Evolutionary conservation across 1,284 basidiomycete species (phyloP).

Genomic region (Boletus semigastroideus): DNA sequence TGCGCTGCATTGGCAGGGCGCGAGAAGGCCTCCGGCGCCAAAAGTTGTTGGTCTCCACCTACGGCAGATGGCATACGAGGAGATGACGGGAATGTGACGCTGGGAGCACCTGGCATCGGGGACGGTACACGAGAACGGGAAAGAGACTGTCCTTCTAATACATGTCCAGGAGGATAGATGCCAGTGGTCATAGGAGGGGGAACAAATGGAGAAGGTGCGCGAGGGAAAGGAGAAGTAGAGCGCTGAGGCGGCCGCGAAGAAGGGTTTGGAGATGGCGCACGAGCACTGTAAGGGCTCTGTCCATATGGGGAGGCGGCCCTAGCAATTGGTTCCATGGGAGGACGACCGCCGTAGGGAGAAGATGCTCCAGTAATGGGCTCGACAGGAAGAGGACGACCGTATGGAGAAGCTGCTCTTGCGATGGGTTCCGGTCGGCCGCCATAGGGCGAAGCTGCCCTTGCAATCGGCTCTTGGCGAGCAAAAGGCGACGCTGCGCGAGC

Average conservation of each 20-base stretch:
- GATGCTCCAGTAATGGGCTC: slow-evolving; percentile 29
- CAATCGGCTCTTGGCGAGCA: slow-evolving; percentile 29
- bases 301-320: slow-evolving; percentile 29
- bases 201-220: slow-evolving; percentile 36
- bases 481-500: slow-evolving; percentile 34
- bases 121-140: slow-evolving; percentile 36
- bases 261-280: slow-evolving; percentile 32
- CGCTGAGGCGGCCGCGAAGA: slow-evolving; percentile 28
- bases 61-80: slow-evolving; percentile 30
- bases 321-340: slow-evolving; percentile 22
- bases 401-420: slow-evolving; percentile 25
- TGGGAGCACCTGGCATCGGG: slow-evolving; percentile 35
- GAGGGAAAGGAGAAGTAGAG: slow-evolving; percentile 38
- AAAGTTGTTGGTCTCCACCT: slow-evolving; percentile 41
- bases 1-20: slow-evolving; percentile 66
- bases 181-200: slow-evolving; percentile 14
- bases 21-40: slow-evolving; percentile 67
- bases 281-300: slow-evolving; percentile 21
- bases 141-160: slow-evolving; percentile 50
- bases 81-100: slow-evolving; percentile 27
- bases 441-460: slow-evolving; percentile 24
- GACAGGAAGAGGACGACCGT: slow-evolving; percentile 18
- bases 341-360: slow-evolving; percentile 27
- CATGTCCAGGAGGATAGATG: slow-evolving; percentile 54
- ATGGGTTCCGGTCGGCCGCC: slow-evolving; percentile 28